phyloP scores from a whole-genome alignment of 2,329 filamentous ascomycete genomes.

The Talaromyces atroroseus region DNA sequence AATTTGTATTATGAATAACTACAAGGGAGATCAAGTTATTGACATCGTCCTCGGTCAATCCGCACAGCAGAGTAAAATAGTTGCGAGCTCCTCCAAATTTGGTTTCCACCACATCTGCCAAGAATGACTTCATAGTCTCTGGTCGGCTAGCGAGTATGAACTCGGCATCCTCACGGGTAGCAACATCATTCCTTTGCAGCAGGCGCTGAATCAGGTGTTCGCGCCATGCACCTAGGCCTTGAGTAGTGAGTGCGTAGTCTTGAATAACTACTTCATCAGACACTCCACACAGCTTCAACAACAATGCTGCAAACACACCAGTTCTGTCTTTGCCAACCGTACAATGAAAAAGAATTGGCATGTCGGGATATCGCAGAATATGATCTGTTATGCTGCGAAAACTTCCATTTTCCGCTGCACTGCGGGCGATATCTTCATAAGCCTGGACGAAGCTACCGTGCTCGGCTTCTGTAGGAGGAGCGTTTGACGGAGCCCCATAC shows the following conservation, averaged over 20 bases:
- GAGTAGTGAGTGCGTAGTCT: slow-evolving; percentile 50
- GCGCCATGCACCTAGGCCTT: slow-evolving; percentile 1
- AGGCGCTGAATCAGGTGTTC: slow-evolving; percentile 3
- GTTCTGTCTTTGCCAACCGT: slow-evolving; percentile 73
- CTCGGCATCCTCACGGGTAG: slow-evolving; percentile 1
- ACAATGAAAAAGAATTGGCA: slow-evolving; percentile 61
- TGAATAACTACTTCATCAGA: slow-evolving; percentile 51
- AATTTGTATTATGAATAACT: neutral
- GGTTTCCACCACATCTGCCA: neutral
- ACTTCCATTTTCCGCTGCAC: slow-evolving; percentile 3
- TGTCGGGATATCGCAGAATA: slow-evolving; percentile 19
- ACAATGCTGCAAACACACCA: slow-evolving; percentile 59
- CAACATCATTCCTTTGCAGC: neutral
- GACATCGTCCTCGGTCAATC: neutral
- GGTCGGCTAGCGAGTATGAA: slow-evolving; percentile 3
- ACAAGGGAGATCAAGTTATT: neutral
- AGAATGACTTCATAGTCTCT: slow-evolving; percentile 3
- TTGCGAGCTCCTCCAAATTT: slow-evolving; percentile 1
- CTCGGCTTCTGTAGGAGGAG: neutral
- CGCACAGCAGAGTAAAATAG: neutral
- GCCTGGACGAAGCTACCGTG: slow-evolving; percentile 51
- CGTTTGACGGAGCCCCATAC: slow-evolving; percentile 35
- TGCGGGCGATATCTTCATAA: slow-evolving; percentile 54
- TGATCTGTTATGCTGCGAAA: slow-evolving; percentile 3
- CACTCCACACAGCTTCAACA: slow-evolving; percentile 60